phyloP scores from a whole-genome alignment of 1,284 basidiomycete species.

The Mycena sp. region DNA sequence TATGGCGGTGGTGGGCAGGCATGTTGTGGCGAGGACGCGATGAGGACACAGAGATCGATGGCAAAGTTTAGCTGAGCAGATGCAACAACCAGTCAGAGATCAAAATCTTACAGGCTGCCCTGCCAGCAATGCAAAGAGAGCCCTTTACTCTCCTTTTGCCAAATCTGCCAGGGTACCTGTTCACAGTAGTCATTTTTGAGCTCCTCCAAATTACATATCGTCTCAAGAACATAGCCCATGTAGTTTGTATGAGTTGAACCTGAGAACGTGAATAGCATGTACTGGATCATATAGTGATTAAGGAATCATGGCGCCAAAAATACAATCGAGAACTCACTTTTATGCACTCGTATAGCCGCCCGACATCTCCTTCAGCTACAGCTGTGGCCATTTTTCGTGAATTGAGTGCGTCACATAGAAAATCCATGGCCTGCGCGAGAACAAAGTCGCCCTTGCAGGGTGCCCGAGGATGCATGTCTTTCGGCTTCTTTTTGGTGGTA shows the following conservation, averaged over 20 bases:
- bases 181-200: too few relatives aligned
- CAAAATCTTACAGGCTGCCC: too few relatives aligned
- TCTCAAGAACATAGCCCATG: slow-evolving; percentile 31
- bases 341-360: slow-evolving; percentile 28
- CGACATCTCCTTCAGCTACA: slow-evolving; percentile 32
- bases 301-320: background rate
- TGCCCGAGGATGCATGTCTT: background rate
- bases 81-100: too few relatives aligned
- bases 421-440: slow-evolving; percentile 24
- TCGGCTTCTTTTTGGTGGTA: background rate
- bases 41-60: too few relatives aligned
- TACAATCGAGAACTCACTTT: slow-evolving; percentile 9
- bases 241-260: slow-evolving; percentile 41
- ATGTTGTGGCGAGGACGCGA: too few relatives aligned
- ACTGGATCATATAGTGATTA: slow-evolving; percentile 21
- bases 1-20: too few relatives aligned
- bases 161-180: too few relatives aligned
- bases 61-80: too few relatives aligned
- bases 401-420: slow-evolving; percentile 29
- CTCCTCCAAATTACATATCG: too few relatives aligned
- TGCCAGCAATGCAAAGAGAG: too few relatives aligned
- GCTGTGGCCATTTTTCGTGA: slow-evolving; percentile 29
- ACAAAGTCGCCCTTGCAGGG: slow-evolving; percentile 25
- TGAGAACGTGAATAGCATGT: slow-evolving; percentile 36
- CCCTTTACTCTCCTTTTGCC: too few relatives aligned